Conservation (phyloP, 306 rosid species). For the Gleditsia sinensis region DNA sequence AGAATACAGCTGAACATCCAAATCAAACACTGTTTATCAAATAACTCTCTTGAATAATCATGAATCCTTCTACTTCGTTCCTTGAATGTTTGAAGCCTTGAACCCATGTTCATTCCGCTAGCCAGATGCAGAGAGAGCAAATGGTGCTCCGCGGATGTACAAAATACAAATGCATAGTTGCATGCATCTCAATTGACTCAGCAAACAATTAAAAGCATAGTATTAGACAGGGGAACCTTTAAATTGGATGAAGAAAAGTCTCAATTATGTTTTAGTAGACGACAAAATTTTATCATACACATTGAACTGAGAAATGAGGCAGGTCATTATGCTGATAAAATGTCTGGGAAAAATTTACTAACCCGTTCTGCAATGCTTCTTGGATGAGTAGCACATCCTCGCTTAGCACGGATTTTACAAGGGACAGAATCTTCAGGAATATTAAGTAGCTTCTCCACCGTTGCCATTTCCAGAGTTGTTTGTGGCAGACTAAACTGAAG, state of each 20-base stretch:
- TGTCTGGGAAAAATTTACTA: constrained; percentile 27
- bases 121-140: not conserved
- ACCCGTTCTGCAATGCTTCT: constrained; percentile 99
- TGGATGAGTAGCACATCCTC: constrained; percentile 99
- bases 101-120: not conserved
- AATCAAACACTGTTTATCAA: not conserved
- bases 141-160: not conserved
- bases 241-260: not conserved
- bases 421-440: constrained; percentile 95
- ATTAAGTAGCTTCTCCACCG: constrained; percentile 71
- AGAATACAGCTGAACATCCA: not conserved
- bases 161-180: not conserved
- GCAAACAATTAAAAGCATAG: not conserved
- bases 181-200: not conserved
- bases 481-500: constrained; percentile 88
- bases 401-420: constrained; percentile 96
- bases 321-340: not conserved
- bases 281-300: not conserved
- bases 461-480: constrained; percentile 79
- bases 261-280: not conserved
- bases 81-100: not conserved
- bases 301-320: not conserved
- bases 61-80: not conserved
- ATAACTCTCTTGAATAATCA: not conserved
- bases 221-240: not conserved